Conservation (phyloP, 306 rosid genomes). For the Abrus pulchellus region DNA sequence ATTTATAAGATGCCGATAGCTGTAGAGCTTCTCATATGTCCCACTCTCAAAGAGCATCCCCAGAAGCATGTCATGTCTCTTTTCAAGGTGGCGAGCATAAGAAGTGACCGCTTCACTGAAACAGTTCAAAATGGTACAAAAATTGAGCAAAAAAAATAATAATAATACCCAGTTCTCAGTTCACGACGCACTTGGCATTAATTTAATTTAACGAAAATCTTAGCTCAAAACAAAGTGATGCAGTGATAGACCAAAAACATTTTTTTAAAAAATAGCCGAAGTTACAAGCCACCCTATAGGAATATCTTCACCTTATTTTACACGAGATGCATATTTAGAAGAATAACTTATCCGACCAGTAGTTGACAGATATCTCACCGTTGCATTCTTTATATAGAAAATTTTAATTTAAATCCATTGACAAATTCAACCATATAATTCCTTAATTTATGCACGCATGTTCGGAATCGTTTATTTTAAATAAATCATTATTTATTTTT, state of each 20-base stretch:
- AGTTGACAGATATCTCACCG: background rate
- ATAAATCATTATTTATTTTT: too few relatives aligned
- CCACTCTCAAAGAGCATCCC: slow-evolving; percentile 86
- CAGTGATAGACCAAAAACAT: background rate
- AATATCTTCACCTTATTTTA: background rate
- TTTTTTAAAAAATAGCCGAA: background rate
- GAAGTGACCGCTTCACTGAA: slow-evolving; percentile 81
- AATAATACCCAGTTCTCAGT: slow-evolving; percentile 33
- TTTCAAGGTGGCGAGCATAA: slow-evolving; percentile 91
- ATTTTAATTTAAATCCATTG: background rate
- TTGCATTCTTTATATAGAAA: background rate
- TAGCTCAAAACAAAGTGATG: slow-evolving; percentile 9
- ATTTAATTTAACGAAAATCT: slow-evolving; percentile 2
- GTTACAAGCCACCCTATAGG: background rate
- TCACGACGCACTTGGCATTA: background rate
- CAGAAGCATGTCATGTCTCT: slow-evolving; percentile 93
- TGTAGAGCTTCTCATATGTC: slow-evolving; percentile 83
- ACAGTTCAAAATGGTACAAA: slow-evolving; percentile 30
- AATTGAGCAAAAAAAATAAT: slow-evolving; percentile 4
- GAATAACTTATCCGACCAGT: background rate
- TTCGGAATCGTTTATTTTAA: too few relatives aligned
- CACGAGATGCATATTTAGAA: background rate
- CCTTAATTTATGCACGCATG: background rate
- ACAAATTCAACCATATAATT: background rate
- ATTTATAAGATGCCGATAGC: slow-evolving; percentile 93